Evolutionary conservation across 495 filamentous ascomycete genomes (phyloP), one percentile per base, ranked within the genome.

Genomic region (Hypoxylon subgilvum): DNA sequence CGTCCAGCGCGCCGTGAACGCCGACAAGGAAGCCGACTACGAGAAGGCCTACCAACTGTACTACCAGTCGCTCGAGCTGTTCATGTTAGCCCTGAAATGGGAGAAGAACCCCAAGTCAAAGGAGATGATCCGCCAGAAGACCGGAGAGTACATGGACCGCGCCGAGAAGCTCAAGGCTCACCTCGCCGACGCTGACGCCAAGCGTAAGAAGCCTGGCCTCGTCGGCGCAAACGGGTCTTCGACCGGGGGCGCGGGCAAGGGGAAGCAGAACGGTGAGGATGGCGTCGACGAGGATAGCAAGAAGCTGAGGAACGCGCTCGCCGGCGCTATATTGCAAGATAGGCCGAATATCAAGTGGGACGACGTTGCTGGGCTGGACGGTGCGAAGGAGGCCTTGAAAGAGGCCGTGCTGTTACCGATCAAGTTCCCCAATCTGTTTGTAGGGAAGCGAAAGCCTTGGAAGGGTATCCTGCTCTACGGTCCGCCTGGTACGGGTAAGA

Each of bases 71-170:
- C 87, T 97, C 58, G 91, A 97, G 76, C 81, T 95, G 44, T 97
- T 97, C 76, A 93, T 97, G 89, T 84, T 96, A 36, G 93, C 92
- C 7, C 77, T 96, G 22, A 97, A 97, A 79, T 97, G 92, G 91
- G 93, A 97, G 78, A 99, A 97, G 82, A 97, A 96, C 75, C 83
- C 85, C 30, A 91, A 90, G 55, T 91, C 89, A 35, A 97, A 98
- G 77, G 90, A 96, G 72, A 96, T 96, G 85, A 96, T 99, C 59
- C 87, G 92, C 47, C 84, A 85, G 35, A 97, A 97, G 76, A 87
- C 89, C 1, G 88, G 79, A 63, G 92, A 97, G 69, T 99, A 99
- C 80, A 96, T 99, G 90, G 92, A 96, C 72, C 89, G 94, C 30
- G 93, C 94, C 28, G 94, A 97, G 79, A 96, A 97, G 77, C 82